Evolutionary conservation across 495 filamentous ascomycete genomes (phyloP).

Genomic region (Margaritispora aquatica): DNA sequence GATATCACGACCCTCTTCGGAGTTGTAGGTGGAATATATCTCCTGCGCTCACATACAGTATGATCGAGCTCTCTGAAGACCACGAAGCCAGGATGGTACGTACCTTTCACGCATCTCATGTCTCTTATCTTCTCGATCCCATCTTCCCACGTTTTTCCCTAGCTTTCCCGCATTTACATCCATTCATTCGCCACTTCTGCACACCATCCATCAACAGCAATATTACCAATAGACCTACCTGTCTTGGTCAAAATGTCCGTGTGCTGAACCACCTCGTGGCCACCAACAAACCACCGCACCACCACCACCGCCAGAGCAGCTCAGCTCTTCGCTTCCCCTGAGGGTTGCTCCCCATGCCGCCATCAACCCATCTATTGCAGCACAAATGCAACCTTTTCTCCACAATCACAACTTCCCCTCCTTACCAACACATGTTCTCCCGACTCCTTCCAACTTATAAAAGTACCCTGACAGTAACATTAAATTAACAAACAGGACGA

Average conservation of each 20-base stretch:
- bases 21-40: conserved; percentile 24
- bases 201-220: too few species aligned
- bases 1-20: conserved; percentile 31
- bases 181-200: too few species aligned
- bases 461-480: too few species aligned
- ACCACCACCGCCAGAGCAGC: not conserved
- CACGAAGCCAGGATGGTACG: conserved; percentile 37
- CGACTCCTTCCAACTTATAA: not conserved
- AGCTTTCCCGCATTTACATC: not conserved
- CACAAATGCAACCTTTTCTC: too few species aligned
- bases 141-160: not conserved
- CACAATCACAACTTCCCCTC: too few species aligned
- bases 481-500: conserved; percentile 25
- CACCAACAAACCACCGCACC: too few species aligned
- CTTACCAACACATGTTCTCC: not conserved
- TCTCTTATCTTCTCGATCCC: not conserved
- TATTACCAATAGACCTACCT: too few species aligned
- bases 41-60: conserved; percentile 31
- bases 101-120: not conserved
- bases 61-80: conserved; percentile 37
- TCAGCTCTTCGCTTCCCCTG: too few species aligned
- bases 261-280: too few species aligned
- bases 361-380: not conserved
- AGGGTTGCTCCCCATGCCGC: too few species aligned
- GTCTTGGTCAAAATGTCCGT: not conserved